A percentile compares a stretch with the other conserved stretches of the same genome.
Evolutionary conservation across 306 rosid species (phyloP).

Genomic region (Luffa aegyptiaca): DNA sequence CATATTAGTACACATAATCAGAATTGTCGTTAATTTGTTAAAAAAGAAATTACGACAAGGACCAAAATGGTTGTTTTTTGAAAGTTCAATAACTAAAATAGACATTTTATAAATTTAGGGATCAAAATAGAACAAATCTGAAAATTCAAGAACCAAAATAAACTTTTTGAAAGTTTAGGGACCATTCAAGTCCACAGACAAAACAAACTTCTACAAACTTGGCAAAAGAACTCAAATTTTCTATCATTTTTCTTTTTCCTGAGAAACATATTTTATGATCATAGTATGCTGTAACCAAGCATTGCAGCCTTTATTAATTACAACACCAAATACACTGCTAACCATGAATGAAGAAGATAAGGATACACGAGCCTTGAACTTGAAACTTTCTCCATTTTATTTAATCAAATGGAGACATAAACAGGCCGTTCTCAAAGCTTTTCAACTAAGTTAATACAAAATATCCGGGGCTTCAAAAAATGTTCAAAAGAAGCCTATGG

Average conservation of each 20-base stretch:
- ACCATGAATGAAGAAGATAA: slow-evolving; percentile 16
- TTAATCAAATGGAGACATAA: slow-evolving; percentile 30
- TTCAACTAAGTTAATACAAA: slow-evolving; percentile 21
- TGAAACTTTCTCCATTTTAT: slow-evolving; percentile 18
- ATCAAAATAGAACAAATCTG: too few relatives aligned
- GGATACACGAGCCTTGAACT: slow-evolving; percentile 23
- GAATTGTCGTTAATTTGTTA: too few relatives aligned
- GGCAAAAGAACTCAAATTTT: neutral
- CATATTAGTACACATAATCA: too few relatives aligned
- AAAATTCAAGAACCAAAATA: too few relatives aligned
- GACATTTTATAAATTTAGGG: too few relatives aligned
- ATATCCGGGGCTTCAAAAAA: slow-evolving; percentile 4
- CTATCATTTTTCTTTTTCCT: neutral
- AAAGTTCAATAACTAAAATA: too few relatives aligned
- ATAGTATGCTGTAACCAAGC: neutral
- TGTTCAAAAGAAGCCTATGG: slow-evolving; percentile 32
- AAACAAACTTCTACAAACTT: neutral
- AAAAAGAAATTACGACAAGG: too few relatives aligned
- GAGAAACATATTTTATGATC: neutral
- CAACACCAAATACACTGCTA: slow-evolving; percentile 24
- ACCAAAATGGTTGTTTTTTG: too few relatives aligned
- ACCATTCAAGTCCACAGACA: too few relatives aligned
- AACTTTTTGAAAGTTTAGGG: too few relatives aligned
- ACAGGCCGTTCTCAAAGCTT: slow-evolving; percentile 22
- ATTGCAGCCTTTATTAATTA: slow-evolving; percentile 28